Evolutionary conservation across 352 stramenopile genomes (phyloP).

Genomic region (Globisporangium ultimum): DNA sequence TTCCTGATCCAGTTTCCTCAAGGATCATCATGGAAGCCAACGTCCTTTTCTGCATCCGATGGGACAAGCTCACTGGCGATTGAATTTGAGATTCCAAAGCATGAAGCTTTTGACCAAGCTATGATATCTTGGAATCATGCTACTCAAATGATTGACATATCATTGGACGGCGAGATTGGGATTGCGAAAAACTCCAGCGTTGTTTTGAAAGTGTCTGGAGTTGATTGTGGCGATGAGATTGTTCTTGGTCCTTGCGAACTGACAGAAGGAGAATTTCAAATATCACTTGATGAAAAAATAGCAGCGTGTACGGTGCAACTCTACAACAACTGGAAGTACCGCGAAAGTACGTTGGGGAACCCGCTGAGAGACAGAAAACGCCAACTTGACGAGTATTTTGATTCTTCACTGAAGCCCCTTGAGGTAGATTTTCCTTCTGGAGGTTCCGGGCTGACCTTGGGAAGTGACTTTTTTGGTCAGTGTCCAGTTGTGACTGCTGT

Average conservation of each 20-base stretch:
- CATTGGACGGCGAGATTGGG: constrained; percentile 25
- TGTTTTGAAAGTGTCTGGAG: constrained; percentile 29
- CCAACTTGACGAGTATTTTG: constrained; percentile 24
- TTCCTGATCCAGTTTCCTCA: constrained; percentile 30
- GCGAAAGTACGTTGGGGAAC: constrained; percentile 27
- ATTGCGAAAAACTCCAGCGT: constrained; percentile 32
- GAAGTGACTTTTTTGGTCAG: constrained; percentile 56
- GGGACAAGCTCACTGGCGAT: constrained; percentile 17
- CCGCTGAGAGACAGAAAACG: constrained; percentile 21
- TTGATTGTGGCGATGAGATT: constrained; percentile 23
- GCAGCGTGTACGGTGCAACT: constrained; percentile 25
- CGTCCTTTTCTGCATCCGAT: background rate
- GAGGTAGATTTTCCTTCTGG: constrained; percentile 28
- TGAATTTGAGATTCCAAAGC: constrained; percentile 25
- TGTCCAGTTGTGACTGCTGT: constrained; percentile 40
- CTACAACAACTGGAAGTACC: constrained; percentile 35
- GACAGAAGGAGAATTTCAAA: constrained; percentile 12
- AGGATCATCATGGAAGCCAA: constrained; percentile 24
- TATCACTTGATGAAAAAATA: constrained; percentile 1
- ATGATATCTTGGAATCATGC: constrained; percentile 25
- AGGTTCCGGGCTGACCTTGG: constrained; percentile 37
- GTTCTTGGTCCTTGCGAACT: constrained; percentile 45
- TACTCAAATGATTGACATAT: constrained; percentile 23
- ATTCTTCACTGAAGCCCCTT: constrained; percentile 31
- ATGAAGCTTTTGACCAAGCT: constrained; percentile 30